These are phyloP conservation scores for Arthroderma uncinatum DNA, from an alignment of 2,329 filamentous ascomycete species.

Conservation along the genomic window DNA sequence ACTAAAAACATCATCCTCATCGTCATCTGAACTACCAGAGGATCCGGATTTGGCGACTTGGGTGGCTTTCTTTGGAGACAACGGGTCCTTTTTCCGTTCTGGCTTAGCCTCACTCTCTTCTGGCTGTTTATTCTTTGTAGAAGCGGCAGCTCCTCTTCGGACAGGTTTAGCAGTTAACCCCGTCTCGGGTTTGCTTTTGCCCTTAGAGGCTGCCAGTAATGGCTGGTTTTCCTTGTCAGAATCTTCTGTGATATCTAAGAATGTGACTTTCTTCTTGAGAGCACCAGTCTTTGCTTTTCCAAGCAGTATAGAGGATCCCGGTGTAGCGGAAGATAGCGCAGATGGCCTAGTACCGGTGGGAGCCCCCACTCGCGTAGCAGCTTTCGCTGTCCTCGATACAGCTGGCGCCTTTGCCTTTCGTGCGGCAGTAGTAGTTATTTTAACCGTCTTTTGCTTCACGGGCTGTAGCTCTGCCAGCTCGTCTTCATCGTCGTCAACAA, in stretches of 20 bases:
- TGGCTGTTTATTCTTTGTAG: constrained; percentile 23
- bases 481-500: constrained; percentile 19
- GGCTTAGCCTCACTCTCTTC: constrained; percentile 13
- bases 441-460: constrained; percentile 13
- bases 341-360: constrained; percentile 9
- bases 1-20: constrained; percentile 35
- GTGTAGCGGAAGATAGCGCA: constrained; percentile 18
- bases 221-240: constrained; percentile 33
- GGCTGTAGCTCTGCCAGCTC: constrained; percentile 17
- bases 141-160: constrained; percentile 30
- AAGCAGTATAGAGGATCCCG: constrained; percentile 19
- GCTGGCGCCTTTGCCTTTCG: constrained; percentile 17
- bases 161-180: constrained; percentile 38
- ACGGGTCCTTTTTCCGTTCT: constrained; percentile 24
- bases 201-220: constrained; percentile 21
- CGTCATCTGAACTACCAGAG: constrained; percentile 24
- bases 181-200: constrained; percentile 20
- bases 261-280: constrained; percentile 37
- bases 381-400: constrained; percentile 16
- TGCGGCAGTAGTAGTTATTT: constrained; percentile 13
- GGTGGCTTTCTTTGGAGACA: constrained; percentile 41
- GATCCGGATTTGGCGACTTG: constrained; percentile 34
- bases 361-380: background rate
- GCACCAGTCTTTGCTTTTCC: background rate
- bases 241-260: constrained; percentile 31